phyloP scores from a whole-genome alignment of 2,329 filamentous ascomycete species.

The Fusarium armeniacum region DNA sequence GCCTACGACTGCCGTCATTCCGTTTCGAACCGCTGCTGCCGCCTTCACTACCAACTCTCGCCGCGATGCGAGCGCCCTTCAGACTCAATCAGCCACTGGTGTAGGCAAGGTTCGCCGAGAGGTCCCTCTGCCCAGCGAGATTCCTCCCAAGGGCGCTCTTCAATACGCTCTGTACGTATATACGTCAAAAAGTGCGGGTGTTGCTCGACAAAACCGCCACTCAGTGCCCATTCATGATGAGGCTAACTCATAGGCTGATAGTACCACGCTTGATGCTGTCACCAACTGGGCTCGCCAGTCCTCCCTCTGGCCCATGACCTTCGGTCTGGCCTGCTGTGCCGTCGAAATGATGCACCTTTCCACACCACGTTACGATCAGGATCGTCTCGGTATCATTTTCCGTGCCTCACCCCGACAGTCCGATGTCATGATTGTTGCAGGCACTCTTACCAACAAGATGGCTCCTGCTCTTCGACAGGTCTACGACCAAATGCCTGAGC shows the following conservation, averaged over 20 bases:
- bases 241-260: slow-evolving; percentile 52
- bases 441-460: slow-evolving; percentile 97
- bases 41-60: slow-evolving; percentile 76
- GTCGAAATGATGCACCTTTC: slow-evolving; percentile 95
- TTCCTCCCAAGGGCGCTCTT: slow-evolving; percentile 81
- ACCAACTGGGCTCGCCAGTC: slow-evolving; percentile 88
- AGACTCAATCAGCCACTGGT: slow-evolving; percentile 68
- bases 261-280: slow-evolving; percentile 82
- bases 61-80: slow-evolving; percentile 71
- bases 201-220: neutral
- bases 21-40: slow-evolving; percentile 72
- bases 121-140: slow-evolving; percentile 82
- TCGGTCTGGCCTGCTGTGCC: slow-evolving; percentile 89
- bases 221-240: neutral
- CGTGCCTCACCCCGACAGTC: slow-evolving; percentile 88
- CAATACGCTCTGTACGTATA: slow-evolving; percentile 86
- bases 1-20: slow-evolving; percentile 73
- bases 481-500: slow-evolving; percentile 96
- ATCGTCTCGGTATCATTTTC: slow-evolving; percentile 91
- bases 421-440: slow-evolving; percentile 94
- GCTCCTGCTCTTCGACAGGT: slow-evolving; percentile 89
- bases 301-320: slow-evolving; percentile 90
- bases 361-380: slow-evolving; percentile 89
- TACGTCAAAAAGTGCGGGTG: neutral
- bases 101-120: slow-evolving; percentile 73